Conservation (phyloP, 768 basidiomycete species). For the Fomitopsis pulvina region DNA sequence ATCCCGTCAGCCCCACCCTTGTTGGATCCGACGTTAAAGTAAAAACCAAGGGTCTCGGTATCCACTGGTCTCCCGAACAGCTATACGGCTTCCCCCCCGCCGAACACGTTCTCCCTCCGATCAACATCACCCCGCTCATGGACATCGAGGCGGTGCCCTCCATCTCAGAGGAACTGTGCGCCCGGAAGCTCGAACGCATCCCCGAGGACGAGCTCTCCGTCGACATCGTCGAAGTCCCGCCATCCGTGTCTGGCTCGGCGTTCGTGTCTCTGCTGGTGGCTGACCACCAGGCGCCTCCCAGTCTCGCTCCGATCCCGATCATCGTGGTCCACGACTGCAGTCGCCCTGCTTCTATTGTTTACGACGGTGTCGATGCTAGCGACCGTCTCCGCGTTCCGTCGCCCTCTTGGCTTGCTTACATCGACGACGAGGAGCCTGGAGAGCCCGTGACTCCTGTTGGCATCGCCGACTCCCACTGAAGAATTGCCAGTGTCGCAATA, state of each 20-base stretch:
- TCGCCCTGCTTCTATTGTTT: background rate
- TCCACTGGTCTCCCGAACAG: background rate
- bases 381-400: background rate
- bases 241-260: background rate
- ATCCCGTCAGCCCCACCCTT: background rate
- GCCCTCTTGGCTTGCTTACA: background rate
- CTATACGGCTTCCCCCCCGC: background rate
- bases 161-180: background rate
- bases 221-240: background rate
- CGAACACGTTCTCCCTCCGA: background rate
- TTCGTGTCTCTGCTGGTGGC: background rate
- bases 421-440: background rate
- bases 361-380: background rate
- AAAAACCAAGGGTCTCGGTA: background rate
- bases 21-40: background rate
- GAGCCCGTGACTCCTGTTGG: background rate
- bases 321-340: conserved; percentile 1
- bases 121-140: background rate
- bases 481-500: too few species aligned
- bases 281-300: background rate
- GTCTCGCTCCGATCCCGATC: background rate
- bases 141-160: background rate
- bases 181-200: background rate
- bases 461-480: too few species aligned
- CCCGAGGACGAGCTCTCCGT: background rate